A percentile compares a stretch with the other conserved stretches of the same genome.
Evolutionary conservation across 805 yeast genomes (phyloP).

Genomic region (Lipomyces yamanashiensis): DNA sequence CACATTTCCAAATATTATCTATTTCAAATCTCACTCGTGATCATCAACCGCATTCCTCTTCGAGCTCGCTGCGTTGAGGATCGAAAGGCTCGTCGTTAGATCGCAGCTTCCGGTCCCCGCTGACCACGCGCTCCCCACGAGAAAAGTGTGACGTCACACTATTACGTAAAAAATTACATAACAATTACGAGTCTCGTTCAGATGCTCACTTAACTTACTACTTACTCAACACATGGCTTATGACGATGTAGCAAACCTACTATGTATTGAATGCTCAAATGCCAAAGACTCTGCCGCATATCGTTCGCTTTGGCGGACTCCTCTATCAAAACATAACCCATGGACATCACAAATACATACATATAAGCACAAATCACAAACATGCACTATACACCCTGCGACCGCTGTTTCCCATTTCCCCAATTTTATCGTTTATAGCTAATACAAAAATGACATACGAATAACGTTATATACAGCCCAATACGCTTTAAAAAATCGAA

Average conservation of each 20-base stretch:
- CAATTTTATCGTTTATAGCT: too few relatives aligned
- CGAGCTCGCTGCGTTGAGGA: background rate
- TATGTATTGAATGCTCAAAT: background rate
- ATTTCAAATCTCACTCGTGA: slow-evolving; percentile 2
- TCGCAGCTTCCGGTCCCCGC: background rate
- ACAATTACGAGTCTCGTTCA: background rate
- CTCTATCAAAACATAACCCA: background rate
- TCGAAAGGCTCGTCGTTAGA: background rate
- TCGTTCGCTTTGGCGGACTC: background rate
- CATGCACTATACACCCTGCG: too few relatives aligned
- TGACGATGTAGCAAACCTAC: background rate
- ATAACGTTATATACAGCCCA: too few relatives aligned
- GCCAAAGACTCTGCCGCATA: background rate
- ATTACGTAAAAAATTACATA: background rate
- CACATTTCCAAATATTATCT: background rate
- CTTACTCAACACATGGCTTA: too few relatives aligned
- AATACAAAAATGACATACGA: background rate
- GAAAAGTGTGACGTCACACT: background rate
- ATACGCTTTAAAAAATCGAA: background rate
- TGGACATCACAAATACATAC: too few relatives aligned
- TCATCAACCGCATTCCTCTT: background rate
- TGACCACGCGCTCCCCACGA: background rate
- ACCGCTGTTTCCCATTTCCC: too few relatives aligned
- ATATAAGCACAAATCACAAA: too few relatives aligned
- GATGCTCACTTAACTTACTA: too few relatives aligned